Evolutionary conservation across 1,284 basidiomycete species (phyloP), one percentile per base, ranked within the genome.

Genomic region (Cryptococcus hybrid): DNA sequence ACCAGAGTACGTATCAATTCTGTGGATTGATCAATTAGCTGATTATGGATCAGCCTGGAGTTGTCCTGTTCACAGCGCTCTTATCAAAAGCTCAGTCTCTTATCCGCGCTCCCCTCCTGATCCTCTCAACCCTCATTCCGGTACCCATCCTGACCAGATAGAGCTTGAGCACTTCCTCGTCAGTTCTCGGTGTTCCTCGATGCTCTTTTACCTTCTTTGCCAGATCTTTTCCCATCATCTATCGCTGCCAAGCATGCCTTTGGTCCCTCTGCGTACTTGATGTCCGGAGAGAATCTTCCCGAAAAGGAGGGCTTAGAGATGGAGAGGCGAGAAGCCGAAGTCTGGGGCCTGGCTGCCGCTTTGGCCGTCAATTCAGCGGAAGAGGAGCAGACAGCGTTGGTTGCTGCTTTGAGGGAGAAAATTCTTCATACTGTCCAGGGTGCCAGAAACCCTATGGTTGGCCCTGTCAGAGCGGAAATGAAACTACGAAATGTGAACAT

Each of bases 31-130:
- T 13, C 3, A 13, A 24, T 9, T 30, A 2, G 42, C 47, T 24
- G 13, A 37, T 39, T 55, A 58, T 39, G 6, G 18, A 18, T 15
- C 67, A 96, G 87, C 92, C 96, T 53, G 96, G 95, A 38, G 82
- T 98, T 35, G 92, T 93, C 7, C 83, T 99, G 53, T 82, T 98
- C 61, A 99, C 94, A 0, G 83, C 96, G 51, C 88, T 99, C 74
- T 81, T 99, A 57, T 94, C 90, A 60, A 86, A 92, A 46, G 94
- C 93, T 9, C 92, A 95, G 75, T 84, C 90, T 34, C 86, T 99
- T 65, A 90, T 91, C 70, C 89, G 94, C 68, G 83, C 80, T 13
- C 81, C 86, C 78, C 79, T 5, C 81, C 80, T 45, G 79, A 82
- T 75, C 81, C 30, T 84, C 86, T 61, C 48, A 63, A 61, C 55